Percentiles rank a stretch among this genome's conserved stretches.
These are phyloP conservation scores for Leccinum barrowsii DNA, from an alignment of 768 basidiomycete genomes.

Conservation along the genomic window DNA sequence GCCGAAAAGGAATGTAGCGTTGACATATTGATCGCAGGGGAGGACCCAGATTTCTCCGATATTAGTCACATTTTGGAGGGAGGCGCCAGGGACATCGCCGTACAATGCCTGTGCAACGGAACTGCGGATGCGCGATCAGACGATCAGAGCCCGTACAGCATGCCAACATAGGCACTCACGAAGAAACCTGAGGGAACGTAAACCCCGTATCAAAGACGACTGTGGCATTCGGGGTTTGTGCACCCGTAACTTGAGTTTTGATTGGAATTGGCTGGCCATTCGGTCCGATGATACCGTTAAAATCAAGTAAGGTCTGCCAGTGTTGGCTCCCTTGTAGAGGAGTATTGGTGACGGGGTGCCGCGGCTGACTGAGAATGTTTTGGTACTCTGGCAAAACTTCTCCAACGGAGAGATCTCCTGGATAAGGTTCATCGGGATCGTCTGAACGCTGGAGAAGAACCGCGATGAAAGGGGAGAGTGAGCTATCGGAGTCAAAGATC, in stretches of 20 bases:
- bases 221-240: slow-evolving; percentile 46
- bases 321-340: slow-evolving; percentile 48
- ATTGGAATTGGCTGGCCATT: slow-evolving; percentile 49
- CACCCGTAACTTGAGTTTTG: slow-evolving; percentile 42
- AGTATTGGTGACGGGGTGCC: slow-evolving; percentile 45
- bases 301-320: slow-evolving; percentile 62
- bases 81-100: slow-evolving; percentile 49
- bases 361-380: slow-evolving; percentile 47
- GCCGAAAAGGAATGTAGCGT: slow-evolving; percentile 60
- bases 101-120: slow-evolving; percentile 61
- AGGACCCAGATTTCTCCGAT: slow-evolving; percentile 54
- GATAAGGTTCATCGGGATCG: slow-evolving; percentile 48
- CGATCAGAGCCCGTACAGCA: slow-evolving; percentile 15
- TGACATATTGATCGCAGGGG: slow-evolving; percentile 62
- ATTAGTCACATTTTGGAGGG: slow-evolving; percentile 36
- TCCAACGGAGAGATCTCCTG: slow-evolving; percentile 62
- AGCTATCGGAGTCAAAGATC: slow-evolving; percentile 57
- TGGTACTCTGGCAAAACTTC: slow-evolving; percentile 50
- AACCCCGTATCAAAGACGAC: slow-evolving; percentile 71
- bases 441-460: slow-evolving; percentile 59
- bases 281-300: slow-evolving; percentile 59
- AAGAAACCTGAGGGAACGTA: slow-evolving; percentile 58
- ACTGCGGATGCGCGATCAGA: slow-evolving; percentile 34
- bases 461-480: slow-evolving; percentile 59
- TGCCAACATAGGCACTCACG: slow-evolving; percentile 29